These are phyloP conservation scores for Halenospora varia DNA, from an alignment of 495 filamentous ascomycete species.

Conservation along the genomic window DNA sequence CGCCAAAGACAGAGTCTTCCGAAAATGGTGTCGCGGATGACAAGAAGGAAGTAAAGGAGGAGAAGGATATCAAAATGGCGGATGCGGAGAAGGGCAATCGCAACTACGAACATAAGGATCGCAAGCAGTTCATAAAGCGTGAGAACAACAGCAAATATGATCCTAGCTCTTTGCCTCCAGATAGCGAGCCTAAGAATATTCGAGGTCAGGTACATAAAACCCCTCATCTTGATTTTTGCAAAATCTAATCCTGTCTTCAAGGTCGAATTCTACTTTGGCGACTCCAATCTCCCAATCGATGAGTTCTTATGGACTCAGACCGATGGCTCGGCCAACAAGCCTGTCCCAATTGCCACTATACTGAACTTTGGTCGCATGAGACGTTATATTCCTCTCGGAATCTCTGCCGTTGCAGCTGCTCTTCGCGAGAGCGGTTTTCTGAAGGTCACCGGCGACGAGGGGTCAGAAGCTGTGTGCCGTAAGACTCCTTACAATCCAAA, in stretches of 20 bases:
- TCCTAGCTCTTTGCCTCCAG: conserved; percentile 54
- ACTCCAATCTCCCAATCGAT: conserved; percentile 85
- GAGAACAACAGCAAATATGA: conserved; percentile 56
- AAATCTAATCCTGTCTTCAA: conserved; percentile 30
- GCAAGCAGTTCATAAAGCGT: neutral
- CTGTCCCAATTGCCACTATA: conserved; percentile 71
- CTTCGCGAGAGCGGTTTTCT: conserved; percentile 69
- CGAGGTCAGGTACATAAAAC: conserved; percentile 61
- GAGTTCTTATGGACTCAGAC: conserved; percentile 77
- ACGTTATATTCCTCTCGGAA: conserved; percentile 83
- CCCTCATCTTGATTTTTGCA: conserved; percentile 21
- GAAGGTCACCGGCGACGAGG: conserved; percentile 57
- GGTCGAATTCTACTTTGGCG: conserved; percentile 98
- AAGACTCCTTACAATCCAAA: conserved; percentile 56
- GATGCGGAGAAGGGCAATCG: neutral
- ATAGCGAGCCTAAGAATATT: conserved; percentile 71
- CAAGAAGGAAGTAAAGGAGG: no score
- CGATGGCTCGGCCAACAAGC: conserved; percentile 70
- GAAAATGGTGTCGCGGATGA: neutral
- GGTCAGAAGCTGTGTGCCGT: conserved; percentile 64
- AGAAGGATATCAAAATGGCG: no score
- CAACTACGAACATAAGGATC: neutral
- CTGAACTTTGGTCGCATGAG: conserved; percentile 90
- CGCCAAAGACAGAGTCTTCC: conserved; percentile 6
- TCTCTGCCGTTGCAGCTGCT: conserved; percentile 75